These are phyloP conservation scores for Neonectria punicea DNA, from an alignment of 2,329 filamentous ascomycete genomes.

Conservation along the genomic window DNA sequence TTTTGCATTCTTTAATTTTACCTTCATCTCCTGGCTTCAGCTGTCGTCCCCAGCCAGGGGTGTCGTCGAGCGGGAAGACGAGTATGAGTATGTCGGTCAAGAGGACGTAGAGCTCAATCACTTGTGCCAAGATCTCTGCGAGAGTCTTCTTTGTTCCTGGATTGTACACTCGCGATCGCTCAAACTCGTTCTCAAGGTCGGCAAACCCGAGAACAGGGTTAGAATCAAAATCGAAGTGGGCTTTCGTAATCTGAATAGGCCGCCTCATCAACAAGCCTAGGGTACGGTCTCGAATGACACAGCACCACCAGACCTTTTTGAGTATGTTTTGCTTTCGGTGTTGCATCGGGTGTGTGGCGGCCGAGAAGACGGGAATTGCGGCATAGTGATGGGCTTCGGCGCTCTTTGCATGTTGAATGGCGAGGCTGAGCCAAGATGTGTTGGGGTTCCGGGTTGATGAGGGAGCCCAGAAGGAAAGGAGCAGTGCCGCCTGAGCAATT, in stretches of 20 bases:
- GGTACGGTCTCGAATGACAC: slow-evolving; percentile 62
- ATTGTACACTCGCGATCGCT: slow-evolving; percentile 57
- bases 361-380: slow-evolving; percentile 45
- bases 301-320: slow-evolving; percentile 66
- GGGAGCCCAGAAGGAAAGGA: slow-evolving; percentile 57
- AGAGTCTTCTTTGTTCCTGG: slow-evolving; percentile 56
- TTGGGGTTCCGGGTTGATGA: slow-evolving; percentile 52
- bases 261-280: slow-evolving; percentile 61
- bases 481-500: slow-evolving; percentile 54
- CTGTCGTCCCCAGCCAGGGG: slow-evolving; percentile 52
- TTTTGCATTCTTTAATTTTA: slow-evolving; percentile 50
- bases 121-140: slow-evolving; percentile 56
- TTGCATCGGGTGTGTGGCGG: slow-evolving; percentile 45
- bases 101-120: slow-evolving; percentile 57
- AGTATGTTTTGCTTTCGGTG: slow-evolving; percentile 53
- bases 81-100: slow-evolving; percentile 59
- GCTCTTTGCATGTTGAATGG: slow-evolving; percentile 61
- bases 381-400: slow-evolving; percentile 57
- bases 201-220: slow-evolving; percentile 51
- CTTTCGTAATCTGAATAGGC: slow-evolving; percentile 59
- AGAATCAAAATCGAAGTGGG: slow-evolving; percentile 56
- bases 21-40: slow-evolving; percentile 46
- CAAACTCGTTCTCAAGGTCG: slow-evolving; percentile 59
- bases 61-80: slow-evolving; percentile 57
- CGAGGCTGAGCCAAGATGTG: slow-evolving; percentile 60